Evolutionary conservation across 2,329 filamentous ascomycete species (phyloP).

Genomic region (Fusarium sterilihyphosum): DNA sequence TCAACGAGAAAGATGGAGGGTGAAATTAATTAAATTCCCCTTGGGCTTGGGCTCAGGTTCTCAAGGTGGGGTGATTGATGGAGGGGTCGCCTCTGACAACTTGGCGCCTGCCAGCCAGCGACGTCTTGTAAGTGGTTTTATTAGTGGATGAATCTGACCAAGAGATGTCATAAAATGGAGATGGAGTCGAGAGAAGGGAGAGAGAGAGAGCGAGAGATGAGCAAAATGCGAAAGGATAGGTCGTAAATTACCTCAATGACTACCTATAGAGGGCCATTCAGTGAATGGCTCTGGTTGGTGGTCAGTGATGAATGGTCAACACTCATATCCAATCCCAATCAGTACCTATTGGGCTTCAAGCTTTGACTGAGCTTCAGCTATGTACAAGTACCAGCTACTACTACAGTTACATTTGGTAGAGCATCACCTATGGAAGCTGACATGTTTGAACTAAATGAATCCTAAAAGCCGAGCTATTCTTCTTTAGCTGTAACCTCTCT

Average conservation of each 20-base stretch:
- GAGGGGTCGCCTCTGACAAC: constrained; percentile 30
- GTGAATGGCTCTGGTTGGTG: not conserved
- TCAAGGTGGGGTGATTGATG: constrained; percentile 36
- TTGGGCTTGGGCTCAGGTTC: not conserved
- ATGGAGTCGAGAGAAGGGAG: not conserved
- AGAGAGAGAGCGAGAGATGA: not conserved
- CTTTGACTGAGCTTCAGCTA: constrained; percentile 21
- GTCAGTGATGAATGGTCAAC: not conserved
- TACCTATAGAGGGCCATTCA: not conserved
- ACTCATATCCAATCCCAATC: constrained; percentile 14
- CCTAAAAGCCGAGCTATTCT: not conserved
- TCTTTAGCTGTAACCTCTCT: not conserved
- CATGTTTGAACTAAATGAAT: not conserved
- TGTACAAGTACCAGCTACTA: not conserved
- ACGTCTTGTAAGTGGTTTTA: constrained; percentile 15
- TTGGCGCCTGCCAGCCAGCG: constrained; percentile 20
- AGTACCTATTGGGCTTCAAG: constrained; percentile 9
- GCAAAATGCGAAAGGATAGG: not conserved
- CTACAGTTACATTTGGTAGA: not conserved
- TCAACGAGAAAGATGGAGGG: not conserved
- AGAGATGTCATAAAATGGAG: not conserved
- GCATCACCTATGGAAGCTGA: constrained; percentile 1
- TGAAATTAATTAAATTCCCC: not conserved
- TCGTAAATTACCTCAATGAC: not conserved
- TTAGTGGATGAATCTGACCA: not conserved